Evolutionary conservation across 2,329 filamentous ascomycete genomes (phyloP).

Genomic region (Pseudocercospora vitis): DNA sequence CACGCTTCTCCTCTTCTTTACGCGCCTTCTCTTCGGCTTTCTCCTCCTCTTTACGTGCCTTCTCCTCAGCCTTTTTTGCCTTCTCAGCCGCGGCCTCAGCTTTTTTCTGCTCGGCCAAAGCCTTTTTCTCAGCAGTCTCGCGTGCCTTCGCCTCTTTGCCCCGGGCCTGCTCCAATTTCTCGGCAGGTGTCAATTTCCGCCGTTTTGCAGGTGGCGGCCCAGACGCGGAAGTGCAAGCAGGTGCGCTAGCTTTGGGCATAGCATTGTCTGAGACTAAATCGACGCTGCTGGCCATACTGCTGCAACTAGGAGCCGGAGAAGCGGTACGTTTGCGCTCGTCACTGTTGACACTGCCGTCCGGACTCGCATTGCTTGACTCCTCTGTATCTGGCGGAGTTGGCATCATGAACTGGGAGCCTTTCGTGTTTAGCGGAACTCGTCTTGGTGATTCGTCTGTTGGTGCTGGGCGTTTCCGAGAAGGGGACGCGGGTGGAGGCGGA

Average conservation of each 20-base stretch:
- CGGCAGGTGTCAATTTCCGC: slow-evolving; percentile 44
- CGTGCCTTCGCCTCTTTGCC: slow-evolving; percentile 29
- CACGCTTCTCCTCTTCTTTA: slow-evolving; percentile 40
- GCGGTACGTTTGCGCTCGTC: slow-evolving; percentile 24
- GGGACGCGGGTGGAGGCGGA: slow-evolving; percentile 29
- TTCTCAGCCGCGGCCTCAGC: slow-evolving; percentile 42
- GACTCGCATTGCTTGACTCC: slow-evolving; percentile 35
- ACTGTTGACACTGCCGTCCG: slow-evolving; percentile 21
- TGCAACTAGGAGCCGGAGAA: slow-evolving; percentile 36
- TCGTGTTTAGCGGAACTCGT: slow-evolving; percentile 36
- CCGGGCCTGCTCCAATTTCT: slow-evolving; percentile 40
- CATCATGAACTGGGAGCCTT: slow-evolving; percentile 38
- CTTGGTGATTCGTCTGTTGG: slow-evolving; percentile 28
- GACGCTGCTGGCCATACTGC: slow-evolving; percentile 37
- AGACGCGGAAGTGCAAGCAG: slow-evolving; percentile 14
- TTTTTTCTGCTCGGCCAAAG: slow-evolving; percentile 35
- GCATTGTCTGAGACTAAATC: slow-evolving; percentile 25
- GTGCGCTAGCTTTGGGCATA: slow-evolving; percentile 5
- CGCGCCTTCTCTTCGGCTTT: slow-evolving; percentile 40
- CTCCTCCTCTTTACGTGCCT: slow-evolving; percentile 43
- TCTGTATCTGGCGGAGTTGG: slow-evolving; percentile 38
- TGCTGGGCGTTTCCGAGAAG: slow-evolving; percentile 32
- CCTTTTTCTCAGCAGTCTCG: slow-evolving; percentile 37
- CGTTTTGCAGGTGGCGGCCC: slow-evolving; percentile 42
- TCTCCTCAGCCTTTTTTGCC: slow-evolving; percentile 44